Base-by-base conservation (phyloP, 768 basidiomycete species). In the Mycena metata region DNA sequence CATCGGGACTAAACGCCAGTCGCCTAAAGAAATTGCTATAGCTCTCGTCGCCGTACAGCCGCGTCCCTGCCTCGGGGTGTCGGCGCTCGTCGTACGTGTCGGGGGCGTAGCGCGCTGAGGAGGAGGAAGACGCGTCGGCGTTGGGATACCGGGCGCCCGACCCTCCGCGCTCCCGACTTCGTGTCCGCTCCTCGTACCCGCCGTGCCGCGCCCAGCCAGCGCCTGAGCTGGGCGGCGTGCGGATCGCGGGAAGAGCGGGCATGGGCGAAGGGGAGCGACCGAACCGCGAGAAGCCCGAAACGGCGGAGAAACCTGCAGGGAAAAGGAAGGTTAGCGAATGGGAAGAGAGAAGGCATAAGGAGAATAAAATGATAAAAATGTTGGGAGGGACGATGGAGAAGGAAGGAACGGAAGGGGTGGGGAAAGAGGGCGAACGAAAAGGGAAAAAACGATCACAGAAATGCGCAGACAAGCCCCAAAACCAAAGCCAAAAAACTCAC, bases 1-100 rank as follows among this genome's bases (percentile, higher is more conserved):
- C 98, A 76, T 99, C 98, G 2, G 97, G 95, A 61, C 95, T 96
- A 81, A 98, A 99, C 13, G 92, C 91, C 67, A 99, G 83, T 41
- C 98, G 87, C 33, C 98, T 84, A 85, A 99, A 99, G 83, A 99
- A 99, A 73, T 96, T 96, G 5, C 95, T 96, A 74, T 89, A 95
- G 72, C 91, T 94, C 78, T 98, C 96, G 78, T 99, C 97, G 51
- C 96, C 96, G 75, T 99, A 99, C 16, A 99, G 52, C 41, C 72
- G 67, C 46, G 66, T 58, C 39, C 66, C 66, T 10, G 39, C 39
- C 62, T 64, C 66, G 19, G 65, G 67, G 51, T 64, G 21, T 19
- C 64, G 56, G 10, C 69, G 54, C 30, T 57, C 64, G 47, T 60
- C 64, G 50, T 59, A 47, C 39, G 39, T 6, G 30, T 30, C 30